Evolutionary conservation across 2,329 filamentous ascomycete species (phyloP).

Genomic region (Fusarium oxysporum): DNA sequence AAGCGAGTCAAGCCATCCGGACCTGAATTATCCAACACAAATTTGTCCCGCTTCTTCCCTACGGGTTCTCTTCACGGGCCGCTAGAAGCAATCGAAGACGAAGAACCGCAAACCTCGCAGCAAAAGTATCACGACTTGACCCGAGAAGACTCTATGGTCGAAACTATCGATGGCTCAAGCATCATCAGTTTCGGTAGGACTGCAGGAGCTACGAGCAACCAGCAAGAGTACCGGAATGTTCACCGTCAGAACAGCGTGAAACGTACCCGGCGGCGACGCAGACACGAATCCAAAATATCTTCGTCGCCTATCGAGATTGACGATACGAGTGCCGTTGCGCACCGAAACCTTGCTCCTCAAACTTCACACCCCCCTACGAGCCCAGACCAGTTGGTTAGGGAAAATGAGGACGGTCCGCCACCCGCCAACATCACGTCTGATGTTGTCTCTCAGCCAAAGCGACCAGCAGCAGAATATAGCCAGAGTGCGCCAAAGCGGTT

Average conservation of each 20-base stretch:
- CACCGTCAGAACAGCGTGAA: slow-evolving; percentile 12
- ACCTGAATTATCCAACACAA: neutral
- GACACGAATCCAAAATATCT: neutral
- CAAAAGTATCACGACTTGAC: slow-evolving; percentile 28
- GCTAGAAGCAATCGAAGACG: slow-evolving; percentile 30
- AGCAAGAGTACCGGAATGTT: slow-evolving; percentile 40
- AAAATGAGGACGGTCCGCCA: slow-evolving; percentile 24
- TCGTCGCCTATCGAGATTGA: slow-evolving; percentile 11
- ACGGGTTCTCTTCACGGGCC: neutral
- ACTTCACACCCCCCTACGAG: slow-evolving; percentile 19
- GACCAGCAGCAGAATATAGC: slow-evolving; percentile 9
- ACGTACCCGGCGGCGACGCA: slow-evolving; percentile 17
- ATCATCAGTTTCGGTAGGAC: slow-evolving; percentile 22
- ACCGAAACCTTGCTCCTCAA: slow-evolving; percentile 30
- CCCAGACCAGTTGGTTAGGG: slow-evolving; percentile 41
- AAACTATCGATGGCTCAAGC: slow-evolving; percentile 34
- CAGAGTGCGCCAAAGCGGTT: slow-evolving; percentile 22
- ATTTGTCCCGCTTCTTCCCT: slow-evolving; percentile 6
- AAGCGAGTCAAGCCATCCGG: slow-evolving; percentile 42
- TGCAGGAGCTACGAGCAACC: slow-evolving; percentile 13
- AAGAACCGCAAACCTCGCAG: neutral
- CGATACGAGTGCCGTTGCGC: slow-evolving; percentile 20
- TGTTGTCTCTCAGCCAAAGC: slow-evolving; percentile 15
- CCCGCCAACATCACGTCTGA: slow-evolving; percentile 42
- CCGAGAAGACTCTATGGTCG: slow-evolving; percentile 34